Conservation (phyloP, 2,329 filamentous ascomycete species). For the Bipolaris bicolor region DNA sequence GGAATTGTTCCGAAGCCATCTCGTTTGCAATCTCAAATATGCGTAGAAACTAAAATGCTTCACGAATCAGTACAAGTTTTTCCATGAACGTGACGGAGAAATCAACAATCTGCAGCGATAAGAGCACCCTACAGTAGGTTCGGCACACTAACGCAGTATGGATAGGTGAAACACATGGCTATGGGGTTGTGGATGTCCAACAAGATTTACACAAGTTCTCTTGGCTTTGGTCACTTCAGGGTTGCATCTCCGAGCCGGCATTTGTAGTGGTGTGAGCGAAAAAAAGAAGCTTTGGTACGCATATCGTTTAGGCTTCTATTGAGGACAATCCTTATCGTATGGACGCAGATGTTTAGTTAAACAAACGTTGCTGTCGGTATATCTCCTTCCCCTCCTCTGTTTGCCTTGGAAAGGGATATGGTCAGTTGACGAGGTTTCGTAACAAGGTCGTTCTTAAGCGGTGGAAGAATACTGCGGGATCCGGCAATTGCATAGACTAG, state of each 20-base stretch:
- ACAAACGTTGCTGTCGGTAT: background rate
- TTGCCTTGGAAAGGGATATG: background rate
- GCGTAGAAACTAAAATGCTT: background rate
- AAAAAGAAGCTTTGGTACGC: background rate
- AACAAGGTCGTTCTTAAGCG: constrained; percentile 99
- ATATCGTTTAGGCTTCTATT: background rate
- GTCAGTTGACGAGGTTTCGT: constrained; percentile 92
- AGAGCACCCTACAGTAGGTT: background rate
- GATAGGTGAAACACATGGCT: background rate
- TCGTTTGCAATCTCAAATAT: background rate
- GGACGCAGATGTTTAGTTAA: background rate
- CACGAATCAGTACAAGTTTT: background rate
- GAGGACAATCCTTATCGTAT: no score
- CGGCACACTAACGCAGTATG: constrained; percentile 2
- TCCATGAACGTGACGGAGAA: constrained; percentile 6
- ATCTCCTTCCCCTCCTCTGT: background rate
- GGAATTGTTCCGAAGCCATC: constrained; percentile 2
- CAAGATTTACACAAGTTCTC: background rate
- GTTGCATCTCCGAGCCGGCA: background rate
- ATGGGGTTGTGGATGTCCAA: background rate
- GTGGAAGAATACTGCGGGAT: constrained; percentile 69
- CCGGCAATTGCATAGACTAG: constrained; percentile 1
- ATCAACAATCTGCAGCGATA: background rate
- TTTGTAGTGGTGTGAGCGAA: background rate
- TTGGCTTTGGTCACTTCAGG: background rate